phyloP scores from a whole-genome alignment of 1,284 basidiomycete species.

The Tilletiopsis washingtonensis region DNA sequence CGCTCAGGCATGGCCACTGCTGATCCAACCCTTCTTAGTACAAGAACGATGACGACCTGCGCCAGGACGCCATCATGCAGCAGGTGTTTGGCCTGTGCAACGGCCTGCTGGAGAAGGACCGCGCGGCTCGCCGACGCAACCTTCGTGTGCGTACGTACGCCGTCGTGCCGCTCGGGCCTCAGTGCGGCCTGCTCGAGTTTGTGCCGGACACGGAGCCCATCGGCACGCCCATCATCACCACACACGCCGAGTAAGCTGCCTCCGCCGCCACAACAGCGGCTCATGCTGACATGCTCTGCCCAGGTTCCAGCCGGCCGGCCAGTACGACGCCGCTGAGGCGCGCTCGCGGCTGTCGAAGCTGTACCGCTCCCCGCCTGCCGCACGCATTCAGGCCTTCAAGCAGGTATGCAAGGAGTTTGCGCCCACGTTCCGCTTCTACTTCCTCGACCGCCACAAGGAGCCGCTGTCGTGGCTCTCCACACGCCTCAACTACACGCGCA shows the following conservation, averaged over 20 bases:
- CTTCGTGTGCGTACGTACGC: constrained; percentile 76
- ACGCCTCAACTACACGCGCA: constrained; percentile 80
- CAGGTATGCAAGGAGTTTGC: constrained; percentile 58
- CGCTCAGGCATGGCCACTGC: neutral
- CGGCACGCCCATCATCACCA: constrained; percentile 56
- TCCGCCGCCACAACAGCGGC: too few relatives aligned
- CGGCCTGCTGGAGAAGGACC: constrained; percentile 63
- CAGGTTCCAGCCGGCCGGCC: too few relatives aligned
- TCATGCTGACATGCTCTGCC: too few relatives aligned
- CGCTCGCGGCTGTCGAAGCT: too few relatives aligned
- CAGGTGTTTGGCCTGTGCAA: constrained; percentile 93
- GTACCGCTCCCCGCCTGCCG: too few relatives aligned
- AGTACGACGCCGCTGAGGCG: too few relatives aligned
- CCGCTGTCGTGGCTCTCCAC: constrained; percentile 90
- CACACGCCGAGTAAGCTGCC: constrained; percentile 54
- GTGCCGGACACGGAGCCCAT: constrained; percentile 72
- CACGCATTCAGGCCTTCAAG: constrained; percentile 51
- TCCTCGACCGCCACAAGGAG: constrained; percentile 76
- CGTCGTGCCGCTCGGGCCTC: constrained; percentile 72
- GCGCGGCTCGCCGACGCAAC: constrained; percentile 64
- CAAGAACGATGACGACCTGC: constrained; percentile 80
- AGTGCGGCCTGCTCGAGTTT: constrained; percentile 84
- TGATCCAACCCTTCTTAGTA: constrained; percentile 56
- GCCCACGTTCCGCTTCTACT: constrained; percentile 89
- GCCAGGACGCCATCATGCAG: constrained; percentile 98